Conservation (phyloP, 768 basidiomycete genomes). For the Albatrellus ellisii region DNA sequence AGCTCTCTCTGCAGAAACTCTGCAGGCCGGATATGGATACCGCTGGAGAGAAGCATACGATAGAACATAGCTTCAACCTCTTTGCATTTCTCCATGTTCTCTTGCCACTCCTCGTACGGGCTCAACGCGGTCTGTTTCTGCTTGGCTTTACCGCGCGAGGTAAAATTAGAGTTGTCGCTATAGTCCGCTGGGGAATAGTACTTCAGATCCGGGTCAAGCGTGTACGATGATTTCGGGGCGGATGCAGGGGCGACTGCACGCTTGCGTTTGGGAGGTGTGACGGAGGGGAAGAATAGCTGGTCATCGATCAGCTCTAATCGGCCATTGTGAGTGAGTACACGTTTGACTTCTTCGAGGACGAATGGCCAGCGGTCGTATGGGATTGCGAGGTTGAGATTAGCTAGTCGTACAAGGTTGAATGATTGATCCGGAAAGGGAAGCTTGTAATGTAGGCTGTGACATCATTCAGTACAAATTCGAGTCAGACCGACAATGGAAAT, state of each 20-base stretch:
- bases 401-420: conserved; percentile 67
- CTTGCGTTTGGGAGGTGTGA: conserved; percentile 17
- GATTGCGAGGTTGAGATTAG: conserved; percentile 49
- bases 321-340: conserved; percentile 48
- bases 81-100: conserved; percentile 25
- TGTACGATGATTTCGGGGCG: neutral
- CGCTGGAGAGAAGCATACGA: conserved; percentile 39
- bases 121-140: neutral
- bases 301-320: conserved; percentile 68
- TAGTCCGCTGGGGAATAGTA: too few species aligned
- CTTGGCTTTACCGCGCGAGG: neutral
- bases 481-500: neutral
- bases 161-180: too few species aligned
- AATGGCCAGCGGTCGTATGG: conserved; percentile 46
- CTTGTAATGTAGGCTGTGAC: conserved; percentile 33
- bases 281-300: conserved; percentile 49
- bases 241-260: conserved; percentile 1
- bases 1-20: conserved; percentile 34
- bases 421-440: conserved; percentile 49
- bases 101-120: conserved; percentile 27
- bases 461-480: conserved; percentile 3
- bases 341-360: conserved; percentile 44
- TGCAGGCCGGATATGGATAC: conserved; percentile 38
- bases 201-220: too few species aligned
- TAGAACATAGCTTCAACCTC: conserved; percentile 46